These are phyloP conservation scores for Trametes villosa DNA, from an alignment of 768 basidiomycete species.

Conservation along the genomic window DNA sequence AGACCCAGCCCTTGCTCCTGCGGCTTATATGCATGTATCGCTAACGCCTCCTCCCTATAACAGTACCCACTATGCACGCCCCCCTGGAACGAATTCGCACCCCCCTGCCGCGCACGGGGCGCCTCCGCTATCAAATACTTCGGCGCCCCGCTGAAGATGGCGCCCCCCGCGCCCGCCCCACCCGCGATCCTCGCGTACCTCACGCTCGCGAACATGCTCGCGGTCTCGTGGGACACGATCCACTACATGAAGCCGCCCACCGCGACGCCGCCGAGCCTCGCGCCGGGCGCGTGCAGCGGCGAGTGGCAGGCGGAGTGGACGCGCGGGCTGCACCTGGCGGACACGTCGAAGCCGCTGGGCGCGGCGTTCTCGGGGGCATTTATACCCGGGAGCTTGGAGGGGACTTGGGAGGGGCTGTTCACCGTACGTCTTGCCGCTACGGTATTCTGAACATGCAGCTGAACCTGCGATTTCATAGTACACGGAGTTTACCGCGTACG, in stretches of 20 bases:
- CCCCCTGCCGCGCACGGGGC: constrained; percentile 29
- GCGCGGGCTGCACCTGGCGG: constrained; percentile 29
- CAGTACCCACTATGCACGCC: constrained; percentile 66
- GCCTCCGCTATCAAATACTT: constrained; percentile 25
- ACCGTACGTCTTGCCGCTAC: constrained; percentile 49
- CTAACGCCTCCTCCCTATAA: constrained; percentile 4
- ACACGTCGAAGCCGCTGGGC: constrained; percentile 37
- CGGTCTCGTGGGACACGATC: constrained; percentile 28
- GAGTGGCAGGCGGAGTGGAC: constrained; percentile 80
- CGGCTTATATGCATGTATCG: not conserved
- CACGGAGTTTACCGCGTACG: constrained; percentile 85
- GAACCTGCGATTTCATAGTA: constrained; percentile 52
- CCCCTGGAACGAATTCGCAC: constrained; percentile 62
- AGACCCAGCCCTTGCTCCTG: constrained; percentile 30
- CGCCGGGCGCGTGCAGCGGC: constrained; percentile 36
- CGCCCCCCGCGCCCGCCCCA: constrained; percentile 63
- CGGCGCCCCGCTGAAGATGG: constrained; percentile 42
- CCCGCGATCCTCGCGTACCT: constrained; percentile 77
- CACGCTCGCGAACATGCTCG: constrained; percentile 46
- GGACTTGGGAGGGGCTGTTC: constrained; percentile 81
- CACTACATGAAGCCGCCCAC: constrained; percentile 32
- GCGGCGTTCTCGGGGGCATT: constrained; percentile 51
- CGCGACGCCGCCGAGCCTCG: constrained; percentile 27
- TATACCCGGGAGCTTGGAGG: constrained; percentile 70
- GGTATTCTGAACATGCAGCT: not conserved